Evolutionary conservation across 352 stramenopile genomes (phyloP).

Genomic region (Globisporangium carolinianum): DNA sequence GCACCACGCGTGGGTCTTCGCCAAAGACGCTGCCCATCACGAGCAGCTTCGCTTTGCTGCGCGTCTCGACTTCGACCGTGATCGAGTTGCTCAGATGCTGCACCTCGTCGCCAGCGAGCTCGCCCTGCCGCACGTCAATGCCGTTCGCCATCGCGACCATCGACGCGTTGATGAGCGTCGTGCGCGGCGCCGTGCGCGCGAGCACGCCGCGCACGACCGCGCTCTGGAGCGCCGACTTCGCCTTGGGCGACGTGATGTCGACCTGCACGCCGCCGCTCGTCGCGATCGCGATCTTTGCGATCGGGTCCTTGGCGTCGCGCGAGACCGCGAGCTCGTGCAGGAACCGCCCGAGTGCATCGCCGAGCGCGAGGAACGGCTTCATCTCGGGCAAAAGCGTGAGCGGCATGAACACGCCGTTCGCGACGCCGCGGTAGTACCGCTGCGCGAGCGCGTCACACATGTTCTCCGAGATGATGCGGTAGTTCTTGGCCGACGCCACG

Average conservation of each 20-base stretch:
- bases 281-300: slow-evolving; percentile 59
- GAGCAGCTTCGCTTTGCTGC: slow-evolving; percentile 42
- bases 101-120: slow-evolving; percentile 36
- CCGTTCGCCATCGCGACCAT: slow-evolving; percentile 66
- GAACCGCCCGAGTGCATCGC: slow-evolving; percentile 65
- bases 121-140: slow-evolving; percentile 71
- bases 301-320: slow-evolving; percentile 50
- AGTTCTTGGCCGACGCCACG: slow-evolving; percentile 60
- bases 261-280: slow-evolving; percentile 56
- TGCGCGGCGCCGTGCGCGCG: slow-evolving; percentile 23
- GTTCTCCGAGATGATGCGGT: slow-evolving; percentile 74
- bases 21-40: slow-evolving; percentile 81
- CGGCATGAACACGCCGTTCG: slow-evolving; percentile 82
- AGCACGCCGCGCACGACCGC: slow-evolving; percentile 72
- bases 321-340: slow-evolving; percentile 61
- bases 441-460: slow-evolving; percentile 60
- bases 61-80: slow-evolving; percentile 61
- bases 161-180: slow-evolving; percentile 61
- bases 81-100: slow-evolving; percentile 75
- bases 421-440: slow-evolving; percentile 70
- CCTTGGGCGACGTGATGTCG: slow-evolving; percentile 73
- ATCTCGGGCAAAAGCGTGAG: slow-evolving; percentile 73
- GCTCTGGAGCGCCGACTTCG: slow-evolving; percentile 64
- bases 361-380: slow-evolving; percentile 70
- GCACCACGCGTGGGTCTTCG: slow-evolving; percentile 71